These are phyloP conservation scores for Suaeda aralocaspica DNA, from an alignment of 148 eudicot species.

Conservation along the genomic window DNA sequence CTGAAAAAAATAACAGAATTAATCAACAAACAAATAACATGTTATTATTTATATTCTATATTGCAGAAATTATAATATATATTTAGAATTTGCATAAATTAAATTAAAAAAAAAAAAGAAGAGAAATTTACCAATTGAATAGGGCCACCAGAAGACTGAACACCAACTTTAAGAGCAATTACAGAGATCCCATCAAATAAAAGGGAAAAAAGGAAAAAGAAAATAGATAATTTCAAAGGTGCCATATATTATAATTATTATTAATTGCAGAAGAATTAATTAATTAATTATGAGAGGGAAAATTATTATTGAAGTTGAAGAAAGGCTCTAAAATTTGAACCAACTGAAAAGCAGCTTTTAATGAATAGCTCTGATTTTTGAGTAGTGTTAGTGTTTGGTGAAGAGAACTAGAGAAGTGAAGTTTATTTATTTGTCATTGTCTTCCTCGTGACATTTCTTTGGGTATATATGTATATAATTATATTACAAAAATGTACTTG, in stretches of 20 bases:
- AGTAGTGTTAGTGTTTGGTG: neutral
- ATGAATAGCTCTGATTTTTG: neutral
- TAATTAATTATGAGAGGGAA: neutral
- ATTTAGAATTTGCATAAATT: neutral
- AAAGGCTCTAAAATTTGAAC: neutral
- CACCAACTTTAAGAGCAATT: slow-evolving; percentile 50
- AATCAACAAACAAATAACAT: neutral
- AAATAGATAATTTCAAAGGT: slow-evolving; percentile 15
- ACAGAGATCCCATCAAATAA: slow-evolving; percentile 25
- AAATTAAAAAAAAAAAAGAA: neutral
- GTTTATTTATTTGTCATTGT: neutral
- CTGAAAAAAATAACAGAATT: slow-evolving; percentile 28
- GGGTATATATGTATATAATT: neutral
- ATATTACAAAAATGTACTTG: neutral
- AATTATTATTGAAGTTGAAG: neutral
- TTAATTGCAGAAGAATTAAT: slow-evolving; percentile 23
- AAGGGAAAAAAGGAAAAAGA: slow-evolving; percentile 9
- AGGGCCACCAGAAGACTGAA: slow-evolving; percentile 29
- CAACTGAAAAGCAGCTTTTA: neutral
- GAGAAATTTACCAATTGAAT: neutral
- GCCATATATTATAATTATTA: slow-evolving; percentile 13
- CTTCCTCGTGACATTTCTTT: neutral
- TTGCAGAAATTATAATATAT: neutral
- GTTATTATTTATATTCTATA: neutral
- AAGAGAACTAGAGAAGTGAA: neutral